A percentile compares a stretch with the other conserved stretches of the same genome.
Conservation (phyloP, 805 yeast genomes). For the Metschnikowia baotianmanensis region DNA sequence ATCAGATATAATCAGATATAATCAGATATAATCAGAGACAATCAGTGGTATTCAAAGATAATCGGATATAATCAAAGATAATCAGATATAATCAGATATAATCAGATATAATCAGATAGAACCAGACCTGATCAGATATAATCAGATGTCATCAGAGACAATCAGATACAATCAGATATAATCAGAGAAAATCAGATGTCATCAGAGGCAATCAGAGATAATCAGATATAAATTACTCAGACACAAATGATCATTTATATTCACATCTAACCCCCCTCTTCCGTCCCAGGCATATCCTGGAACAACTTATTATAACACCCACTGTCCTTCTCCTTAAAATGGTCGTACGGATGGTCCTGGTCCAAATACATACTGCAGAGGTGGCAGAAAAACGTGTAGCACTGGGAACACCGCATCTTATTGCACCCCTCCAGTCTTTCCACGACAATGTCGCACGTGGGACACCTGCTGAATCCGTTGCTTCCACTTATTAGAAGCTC, state of each 20-base stretch:
- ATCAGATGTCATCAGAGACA: no score
- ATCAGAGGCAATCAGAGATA: background rate
- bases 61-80: no score
- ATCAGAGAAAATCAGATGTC: background rate
- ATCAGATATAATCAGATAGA: no score
- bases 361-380: conserved; percentile 47
- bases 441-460: conserved; percentile 48
- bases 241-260: background rate
- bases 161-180: background rate
- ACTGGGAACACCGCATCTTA: conserved; percentile 55
- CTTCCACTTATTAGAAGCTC: conserved; percentile 41
- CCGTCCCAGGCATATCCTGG: conserved; percentile 43
- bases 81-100: no score
- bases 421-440: conserved; percentile 64
- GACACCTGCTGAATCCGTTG: conserved; percentile 48
- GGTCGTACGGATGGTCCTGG: conserved; percentile 48
- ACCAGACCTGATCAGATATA: no score
- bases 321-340: conserved; percentile 42
- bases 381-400: conserved; percentile 51
- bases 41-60: no score
- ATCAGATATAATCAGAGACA: no score
- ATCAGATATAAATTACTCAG: background rate
- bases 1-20: no score
- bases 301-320: conserved; percentile 51
- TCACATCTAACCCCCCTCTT: conserved; percentile 3